Percentiles rank a stretch among this genome's conserved stretches.
Evolutionary conservation across 495 filamentous ascomycete genomes (phyloP).

Genomic region (Lineolata rhizophorae): DNA sequence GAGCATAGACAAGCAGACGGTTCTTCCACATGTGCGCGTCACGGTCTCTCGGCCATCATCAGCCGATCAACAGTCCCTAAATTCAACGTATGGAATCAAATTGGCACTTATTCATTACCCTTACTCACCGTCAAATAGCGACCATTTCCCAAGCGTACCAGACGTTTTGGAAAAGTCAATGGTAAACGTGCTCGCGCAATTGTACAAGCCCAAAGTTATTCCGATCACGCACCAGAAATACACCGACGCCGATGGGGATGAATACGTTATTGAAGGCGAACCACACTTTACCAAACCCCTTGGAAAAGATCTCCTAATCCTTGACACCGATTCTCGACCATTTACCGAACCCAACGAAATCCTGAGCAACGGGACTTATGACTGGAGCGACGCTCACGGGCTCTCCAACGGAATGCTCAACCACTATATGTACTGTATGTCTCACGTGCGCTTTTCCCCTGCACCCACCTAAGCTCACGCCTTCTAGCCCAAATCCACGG

Average conservation of each 20-base stretch:
- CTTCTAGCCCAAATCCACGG: conserved; percentile 25
- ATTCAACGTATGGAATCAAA: too few species aligned
- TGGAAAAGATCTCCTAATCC: conserved; percentile 1
- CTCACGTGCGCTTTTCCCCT: neutral
- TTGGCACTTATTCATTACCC: too few species aligned
- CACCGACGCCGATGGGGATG: neutral
- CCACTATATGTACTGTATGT: conserved; percentile 1
- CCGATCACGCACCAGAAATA: too few species aligned
- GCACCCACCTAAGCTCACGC: neutral
- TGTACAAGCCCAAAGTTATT: too few species aligned
- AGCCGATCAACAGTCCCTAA: too few species aligned
- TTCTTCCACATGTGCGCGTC: too few species aligned
- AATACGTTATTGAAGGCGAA: neutral
- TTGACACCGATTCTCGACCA: conserved; percentile 3
- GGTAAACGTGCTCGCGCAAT: too few species aligned
- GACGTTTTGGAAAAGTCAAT: too few species aligned
- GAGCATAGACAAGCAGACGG: too few species aligned
- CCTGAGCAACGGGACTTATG: neutral
- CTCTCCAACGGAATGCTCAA: neutral
- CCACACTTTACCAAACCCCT: conserved; percentile 2
- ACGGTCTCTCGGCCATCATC: too few species aligned
- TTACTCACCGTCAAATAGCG: too few species aligned
- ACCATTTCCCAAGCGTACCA: too few species aligned
- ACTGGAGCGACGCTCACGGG: neutral
- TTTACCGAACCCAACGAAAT: neutral